Evolutionary conservation across 2,329 filamentous ascomycete genomes (phyloP).

Genomic region (Trichoderma pleuroti): DNA sequence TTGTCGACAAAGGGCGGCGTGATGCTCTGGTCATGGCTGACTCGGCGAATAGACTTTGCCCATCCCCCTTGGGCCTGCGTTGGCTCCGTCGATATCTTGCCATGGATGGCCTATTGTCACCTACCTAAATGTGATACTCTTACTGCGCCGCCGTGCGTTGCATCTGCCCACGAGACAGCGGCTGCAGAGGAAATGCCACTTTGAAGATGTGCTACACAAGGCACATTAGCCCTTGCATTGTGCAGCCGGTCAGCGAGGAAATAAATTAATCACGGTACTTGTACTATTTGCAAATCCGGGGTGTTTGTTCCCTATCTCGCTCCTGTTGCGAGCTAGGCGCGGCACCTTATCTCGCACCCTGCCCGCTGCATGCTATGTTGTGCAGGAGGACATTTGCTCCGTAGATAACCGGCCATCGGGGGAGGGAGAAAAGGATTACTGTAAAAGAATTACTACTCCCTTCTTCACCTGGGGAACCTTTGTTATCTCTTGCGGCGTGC

Average conservation of each 20-base stretch:
- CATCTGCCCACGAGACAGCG: background rate
- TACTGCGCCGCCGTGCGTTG: background rate
- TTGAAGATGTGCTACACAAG: background rate
- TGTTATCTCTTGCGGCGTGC: slow-evolving; percentile 15
- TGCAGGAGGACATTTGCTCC: background rate
- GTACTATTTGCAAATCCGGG: slow-evolving; percentile 16
- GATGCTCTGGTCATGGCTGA: background rate
- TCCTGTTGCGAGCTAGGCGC: slow-evolving; percentile 4
- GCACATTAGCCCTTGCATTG: slow-evolving; percentile 1
- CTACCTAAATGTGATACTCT: background rate
- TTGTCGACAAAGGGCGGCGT: background rate
- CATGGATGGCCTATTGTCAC: background rate
- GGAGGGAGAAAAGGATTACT: background rate
- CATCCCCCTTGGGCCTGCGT: background rate
- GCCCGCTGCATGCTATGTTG: background rate
- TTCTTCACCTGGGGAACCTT: background rate
- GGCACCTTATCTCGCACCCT: slow-evolving; percentile 18
- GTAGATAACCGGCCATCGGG: background rate
- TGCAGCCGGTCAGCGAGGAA: slow-evolving; percentile 13
- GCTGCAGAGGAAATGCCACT: background rate
- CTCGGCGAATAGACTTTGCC: background rate
- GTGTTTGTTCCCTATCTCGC: slow-evolving; percentile 14
- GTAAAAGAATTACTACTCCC: background rate
- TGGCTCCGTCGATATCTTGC: background rate
- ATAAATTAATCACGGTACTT: slow-evolving; percentile 2